phyloP scores from a whole-genome alignment of 23 red algal genomes.

The Gracilariopsis chorda region DNA sequence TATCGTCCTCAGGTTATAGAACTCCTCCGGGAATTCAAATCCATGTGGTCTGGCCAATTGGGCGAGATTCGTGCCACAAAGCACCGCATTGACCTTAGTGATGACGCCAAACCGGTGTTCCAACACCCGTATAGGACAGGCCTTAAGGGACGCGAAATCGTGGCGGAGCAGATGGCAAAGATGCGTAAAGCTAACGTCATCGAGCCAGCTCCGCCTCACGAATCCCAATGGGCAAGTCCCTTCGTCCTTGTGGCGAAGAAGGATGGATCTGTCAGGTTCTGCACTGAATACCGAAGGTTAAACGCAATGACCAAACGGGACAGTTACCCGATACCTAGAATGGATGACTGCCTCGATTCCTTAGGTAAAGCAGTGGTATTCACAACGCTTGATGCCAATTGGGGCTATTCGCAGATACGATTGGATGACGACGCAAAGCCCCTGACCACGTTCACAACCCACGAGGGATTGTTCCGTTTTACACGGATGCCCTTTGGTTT shows the following conservation, averaged over 20 bases:
- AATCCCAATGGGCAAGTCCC: no score
- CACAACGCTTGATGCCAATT: neutral
- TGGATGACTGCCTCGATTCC: neutral
- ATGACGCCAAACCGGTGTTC: no score
- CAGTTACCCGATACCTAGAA: neutral
- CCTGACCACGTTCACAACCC: neutral
- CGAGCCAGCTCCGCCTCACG: no score
- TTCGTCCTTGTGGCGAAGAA: slow-evolving; percentile 24
- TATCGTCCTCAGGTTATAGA: no score
- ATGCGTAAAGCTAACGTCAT: no score
- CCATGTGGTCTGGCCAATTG: no score
- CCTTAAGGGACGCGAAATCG: no score
- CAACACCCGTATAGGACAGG: no score
- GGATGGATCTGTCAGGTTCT: neutral
- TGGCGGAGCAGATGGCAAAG: no score
- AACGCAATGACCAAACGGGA: neutral
- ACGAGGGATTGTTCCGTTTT: neutral
- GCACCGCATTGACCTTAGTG: no score
- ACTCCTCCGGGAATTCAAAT: no score
- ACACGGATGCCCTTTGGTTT: neutral
- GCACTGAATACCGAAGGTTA: neutral
- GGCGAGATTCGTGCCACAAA: no score
- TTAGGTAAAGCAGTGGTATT: neutral
- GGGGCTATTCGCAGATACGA: neutral
- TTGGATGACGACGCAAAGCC: neutral